phyloP scores from a whole-genome alignment of 2,329 filamentous ascomycete genomes.

The Dothideomycetes sp. region DNA sequence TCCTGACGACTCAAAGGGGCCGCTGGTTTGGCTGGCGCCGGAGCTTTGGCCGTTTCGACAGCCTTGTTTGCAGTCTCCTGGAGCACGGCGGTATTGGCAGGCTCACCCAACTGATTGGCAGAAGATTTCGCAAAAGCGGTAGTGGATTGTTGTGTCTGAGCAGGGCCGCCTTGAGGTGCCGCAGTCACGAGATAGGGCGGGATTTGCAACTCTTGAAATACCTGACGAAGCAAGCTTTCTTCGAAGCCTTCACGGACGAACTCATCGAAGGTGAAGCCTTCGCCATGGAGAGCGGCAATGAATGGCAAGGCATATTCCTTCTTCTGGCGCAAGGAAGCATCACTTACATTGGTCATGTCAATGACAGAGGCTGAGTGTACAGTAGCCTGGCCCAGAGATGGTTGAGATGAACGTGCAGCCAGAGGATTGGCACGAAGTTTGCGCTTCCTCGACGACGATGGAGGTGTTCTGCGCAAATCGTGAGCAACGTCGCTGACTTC shows the following conservation, averaged over 20 bases:
- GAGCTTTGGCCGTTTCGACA: too few relatives aligned
- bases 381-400: too few relatives aligned
- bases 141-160: background rate
- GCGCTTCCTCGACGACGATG: slow-evolving; percentile 1
- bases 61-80: too few relatives aligned
- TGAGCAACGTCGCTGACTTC: slow-evolving; percentile 13
- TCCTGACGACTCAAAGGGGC: slow-evolving; percentile 56
- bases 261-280: slow-evolving; percentile 65
- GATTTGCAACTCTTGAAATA: slow-evolving; percentile 59
- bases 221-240: slow-evolving; percentile 47
- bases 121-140: background rate
- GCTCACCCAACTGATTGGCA: background rate
- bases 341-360: slow-evolving; percentile 2
- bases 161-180: background rate
- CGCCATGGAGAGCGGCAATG: slow-evolving; percentile 30
- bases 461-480: background rate
- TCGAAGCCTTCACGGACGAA: slow-evolving; percentile 67
- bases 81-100: slow-evolving; percentile 4
- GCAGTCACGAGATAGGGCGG: too few relatives aligned
- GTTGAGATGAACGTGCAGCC: background rate
- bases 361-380: background rate
- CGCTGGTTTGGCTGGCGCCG: slow-evolving; percentile 14
- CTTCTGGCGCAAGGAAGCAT: slow-evolving; percentile 2
- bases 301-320: slow-evolving; percentile 17
- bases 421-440: slow-evolving; percentile 1